Conservation (phyloP, 2,329 filamentous ascomycete species). For the Exophiala mesophila region DNA sequence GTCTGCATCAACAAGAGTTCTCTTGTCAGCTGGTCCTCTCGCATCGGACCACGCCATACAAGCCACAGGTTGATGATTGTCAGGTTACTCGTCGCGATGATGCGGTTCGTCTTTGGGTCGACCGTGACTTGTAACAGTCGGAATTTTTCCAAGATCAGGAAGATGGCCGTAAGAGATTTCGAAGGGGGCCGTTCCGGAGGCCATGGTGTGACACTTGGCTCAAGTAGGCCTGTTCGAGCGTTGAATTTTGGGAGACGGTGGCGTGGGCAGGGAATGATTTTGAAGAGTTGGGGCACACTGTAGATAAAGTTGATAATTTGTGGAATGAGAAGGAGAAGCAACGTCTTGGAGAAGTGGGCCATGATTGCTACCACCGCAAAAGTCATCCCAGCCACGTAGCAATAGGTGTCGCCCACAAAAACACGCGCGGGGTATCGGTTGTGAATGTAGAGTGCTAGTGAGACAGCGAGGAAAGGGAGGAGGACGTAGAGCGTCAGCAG, state of each 20-base stretch:
- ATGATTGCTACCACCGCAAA: conserved; percentile 96
- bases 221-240: conserved; percentile 73
- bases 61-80: conserved; percentile 95
- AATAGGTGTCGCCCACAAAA: conserved; percentile 98
- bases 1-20: conserved; percentile 78
- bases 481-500: conserved; percentile 94
- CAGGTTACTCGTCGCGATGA: conserved; percentile 80
- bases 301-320: conserved; percentile 97
- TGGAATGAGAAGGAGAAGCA: conserved; percentile 82
- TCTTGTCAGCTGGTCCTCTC: conserved; percentile 75
- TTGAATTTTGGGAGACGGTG: conserved; percentile 90
- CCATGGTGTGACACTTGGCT: conserved; percentile 81
- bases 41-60: conserved; percentile 86
- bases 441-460: conserved; percentile 75
- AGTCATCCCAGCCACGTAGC: conserved; percentile 98
- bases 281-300: conserved; percentile 86
- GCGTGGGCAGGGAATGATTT: conserved; percentile 82
- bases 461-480: conserved; percentile 90
- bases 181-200: conserved; percentile 60
- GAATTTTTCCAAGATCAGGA: conserved; percentile 66
- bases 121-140: conserved; percentile 63
- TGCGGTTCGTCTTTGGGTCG: conserved; percentile 51
- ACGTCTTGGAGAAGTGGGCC: conserved; percentile 96
- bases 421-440: conserved; percentile 96
- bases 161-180: conserved; percentile 54